phyloP scores from a whole-genome alignment of 306 rosid species.

The Hippophae rhamnoides region DNA sequence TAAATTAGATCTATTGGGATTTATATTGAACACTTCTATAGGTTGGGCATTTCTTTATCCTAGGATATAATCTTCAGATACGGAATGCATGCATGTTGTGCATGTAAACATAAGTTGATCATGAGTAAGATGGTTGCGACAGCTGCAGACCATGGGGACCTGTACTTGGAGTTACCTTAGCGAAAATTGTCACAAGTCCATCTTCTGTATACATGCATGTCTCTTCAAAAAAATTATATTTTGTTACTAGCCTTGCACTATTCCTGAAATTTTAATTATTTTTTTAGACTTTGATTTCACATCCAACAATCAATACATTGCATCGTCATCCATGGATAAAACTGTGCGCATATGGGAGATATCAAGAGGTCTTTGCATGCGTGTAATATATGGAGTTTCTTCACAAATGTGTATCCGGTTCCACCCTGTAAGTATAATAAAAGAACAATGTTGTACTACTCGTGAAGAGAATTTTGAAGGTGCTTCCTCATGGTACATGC shows the following conservation, averaged over 20 bases:
- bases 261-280: slow-evolving; percentile 26
- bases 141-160: no score
- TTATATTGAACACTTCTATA: background rate
- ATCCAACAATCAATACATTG: slow-evolving; percentile 90
- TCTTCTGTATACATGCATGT: background rate
- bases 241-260: slow-evolving; percentile 5
- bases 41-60: no score
- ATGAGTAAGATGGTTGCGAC: no score
- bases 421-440: slow-evolving; percentile 79
- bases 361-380: slow-evolving; percentile 73
- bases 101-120: no score
- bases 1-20: background rate
- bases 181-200: no score
- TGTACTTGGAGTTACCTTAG: no score
- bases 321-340: slow-evolving; percentile 89
- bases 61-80: background rate
- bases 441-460: background rate
- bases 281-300: slow-evolving; percentile 94
- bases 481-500: background rate
- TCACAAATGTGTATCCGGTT: slow-evolving; percentile 86
- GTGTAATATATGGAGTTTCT: slow-evolving; percentile 96
- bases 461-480: background rate
- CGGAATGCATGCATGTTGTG: background rate
- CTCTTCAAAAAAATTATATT: background rate
- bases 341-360: slow-evolving; percentile 97